A percentile compares a stretch with the other conserved stretches of the same genome.
Conservation (phyloP, 129 eudicot genomes). For the Tanacetum coccineum region DNA sequence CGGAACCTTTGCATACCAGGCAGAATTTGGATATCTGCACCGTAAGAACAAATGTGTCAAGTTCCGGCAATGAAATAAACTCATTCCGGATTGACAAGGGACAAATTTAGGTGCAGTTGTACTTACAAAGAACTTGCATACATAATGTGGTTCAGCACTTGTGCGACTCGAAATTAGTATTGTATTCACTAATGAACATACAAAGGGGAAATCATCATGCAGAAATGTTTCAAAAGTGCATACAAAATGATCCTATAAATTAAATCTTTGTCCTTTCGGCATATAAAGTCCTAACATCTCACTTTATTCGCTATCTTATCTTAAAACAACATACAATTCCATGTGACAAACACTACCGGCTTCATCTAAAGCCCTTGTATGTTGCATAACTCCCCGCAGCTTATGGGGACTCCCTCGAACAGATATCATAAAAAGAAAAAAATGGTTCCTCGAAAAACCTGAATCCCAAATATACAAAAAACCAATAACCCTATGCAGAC, state of each 20-base stretch:
- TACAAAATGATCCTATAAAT: background rate
- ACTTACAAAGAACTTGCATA: too few species aligned
- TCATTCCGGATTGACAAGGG: too few species aligned
- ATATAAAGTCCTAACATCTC: conserved; percentile 5
- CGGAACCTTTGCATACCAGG: too few species aligned
- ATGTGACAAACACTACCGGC: conserved; percentile 6
- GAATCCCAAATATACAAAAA: conserved; percentile 21
- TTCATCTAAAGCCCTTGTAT: conserved; percentile 22
- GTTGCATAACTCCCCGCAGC: conserved; percentile 28
- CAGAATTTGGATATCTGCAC: too few species aligned
- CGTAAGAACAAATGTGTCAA: too few species aligned
- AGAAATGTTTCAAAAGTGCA: background rate
- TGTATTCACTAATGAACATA: background rate
- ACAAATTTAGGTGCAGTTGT: too few species aligned
- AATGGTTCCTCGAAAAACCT: conserved; percentile 5
- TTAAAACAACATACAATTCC: conserved; percentile 34
- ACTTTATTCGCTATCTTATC: conserved; percentile 29
- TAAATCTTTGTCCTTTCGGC: background rate
- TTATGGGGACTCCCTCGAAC: conserved; percentile 22
- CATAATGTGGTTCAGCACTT: too few species aligned
- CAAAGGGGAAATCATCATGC: background rate
- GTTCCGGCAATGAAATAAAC: too few species aligned
- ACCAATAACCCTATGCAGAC: conserved; percentile 26
- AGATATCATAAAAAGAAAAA: conserved; percentile 18
- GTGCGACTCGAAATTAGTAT: too few species aligned